These are phyloP conservation scores for Nymphaea colorata DNA, from an alignment of 164 flowering plant species.

Conservation along the genomic window DNA sequence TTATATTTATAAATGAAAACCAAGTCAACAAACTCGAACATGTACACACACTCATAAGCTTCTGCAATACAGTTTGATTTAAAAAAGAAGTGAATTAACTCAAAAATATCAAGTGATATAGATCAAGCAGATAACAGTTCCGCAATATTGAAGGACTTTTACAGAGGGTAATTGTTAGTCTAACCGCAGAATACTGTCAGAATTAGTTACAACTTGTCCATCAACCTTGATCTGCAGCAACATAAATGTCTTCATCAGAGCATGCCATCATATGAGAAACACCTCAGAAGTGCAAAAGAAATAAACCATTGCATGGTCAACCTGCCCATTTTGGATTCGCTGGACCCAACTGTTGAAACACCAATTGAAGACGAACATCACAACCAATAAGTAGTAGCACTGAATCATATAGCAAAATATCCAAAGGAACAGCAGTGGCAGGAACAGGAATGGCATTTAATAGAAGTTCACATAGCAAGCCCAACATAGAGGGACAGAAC, in stretches of 20 bases:
- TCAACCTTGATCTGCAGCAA: conserved; percentile 52
- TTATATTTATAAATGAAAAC: no score
- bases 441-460: background rate
- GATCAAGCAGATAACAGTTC: no score
- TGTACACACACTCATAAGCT: no score
- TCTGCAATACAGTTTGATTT: no score
- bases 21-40: no score
- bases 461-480: no score
- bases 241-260: conserved; percentile 1
- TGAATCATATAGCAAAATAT: background rate
- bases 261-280: background rate
- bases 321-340: conserved; percentile 84
- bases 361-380: conserved; percentile 1
- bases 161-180: background rate
- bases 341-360: conserved; percentile 72
- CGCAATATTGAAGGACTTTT: background rate
- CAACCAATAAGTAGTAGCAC: background rate
- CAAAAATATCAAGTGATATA: no score
- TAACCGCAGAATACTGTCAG: conserved; percentile 53
- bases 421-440: background rate
- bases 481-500: no score
- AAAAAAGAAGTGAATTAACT: no score
- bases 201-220: conserved; percentile 47
- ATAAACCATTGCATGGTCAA: conserved; percentile 4
- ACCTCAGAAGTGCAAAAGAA: background rate